Evolutionary conservation across 2,329 filamentous ascomycete genomes (phyloP), one percentile per base, ranked within the genome.

Genomic region (Xylaria multiplex): DNA sequence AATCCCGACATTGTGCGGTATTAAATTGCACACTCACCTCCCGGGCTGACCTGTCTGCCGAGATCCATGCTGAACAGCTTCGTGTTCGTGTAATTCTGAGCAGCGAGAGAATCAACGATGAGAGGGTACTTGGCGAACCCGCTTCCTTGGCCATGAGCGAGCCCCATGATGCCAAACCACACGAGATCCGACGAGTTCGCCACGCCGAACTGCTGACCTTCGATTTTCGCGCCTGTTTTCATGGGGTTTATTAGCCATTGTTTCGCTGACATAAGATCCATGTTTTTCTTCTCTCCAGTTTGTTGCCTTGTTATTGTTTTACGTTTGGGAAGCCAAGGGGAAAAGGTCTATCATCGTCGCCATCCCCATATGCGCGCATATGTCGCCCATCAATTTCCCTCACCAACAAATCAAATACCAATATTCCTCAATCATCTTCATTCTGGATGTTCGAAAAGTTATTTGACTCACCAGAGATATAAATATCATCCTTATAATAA

Each of bases 1-100:
- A 2, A 8, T 54, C 14, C 3, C 4, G n/a, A 9, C 30, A 16
- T 9, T 5, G 49, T 22, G 27, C 30, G 5, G 45, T 22, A 11
- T 32, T 55, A 16, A 46, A 30, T 24, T 27, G 42, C n/a, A 60
- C 40, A 73, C 73, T 74, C 42, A 76, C 74, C 57, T 14, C 67
- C 68, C 24, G 74, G 71, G 3, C 42, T 58, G 14, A 66, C 52
- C 59, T 77, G 75, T 11, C 65, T 79, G 3, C 84, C 82, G 16
- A 87, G 75, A 59, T 86, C 84, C 27, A 87, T 77, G 6, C 82
- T 78, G 71, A 86, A 86, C 42, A 83, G 77, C n/a, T 82, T 82
- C 62, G 81, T 84, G 50, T 80, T 77, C 62, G 85, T 86, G 40
- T 84, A 71, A 16, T 81, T 81, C 69, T 86, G 81, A 0, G 76